phyloP scores from a whole-genome alignment of 2,329 filamentous ascomycete species.

The Zymoseptoria tritici region DNA sequence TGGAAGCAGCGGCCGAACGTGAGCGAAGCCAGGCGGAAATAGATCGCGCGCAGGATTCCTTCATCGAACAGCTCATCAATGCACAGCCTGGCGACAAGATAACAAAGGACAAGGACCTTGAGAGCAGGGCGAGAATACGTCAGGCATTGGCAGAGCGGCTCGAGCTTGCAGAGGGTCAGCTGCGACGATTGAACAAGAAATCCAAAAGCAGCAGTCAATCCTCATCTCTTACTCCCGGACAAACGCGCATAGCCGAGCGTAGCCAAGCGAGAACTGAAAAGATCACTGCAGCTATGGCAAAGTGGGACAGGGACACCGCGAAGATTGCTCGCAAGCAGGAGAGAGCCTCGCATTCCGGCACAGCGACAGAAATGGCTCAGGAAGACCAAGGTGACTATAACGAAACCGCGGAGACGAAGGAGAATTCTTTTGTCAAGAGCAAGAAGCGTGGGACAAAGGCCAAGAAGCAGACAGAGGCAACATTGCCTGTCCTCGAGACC shows the following conservation, averaged over 20 bases:
- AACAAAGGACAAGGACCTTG: neutral
- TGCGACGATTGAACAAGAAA: neutral
- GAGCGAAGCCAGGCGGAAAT: neutral
- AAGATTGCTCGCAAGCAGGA: neutral
- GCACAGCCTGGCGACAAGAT: neutral
- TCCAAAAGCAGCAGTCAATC: neutral
- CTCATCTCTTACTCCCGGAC: neutral
- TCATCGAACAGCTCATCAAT: neutral
- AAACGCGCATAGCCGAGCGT: neutral
- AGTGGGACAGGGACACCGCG: neutral
- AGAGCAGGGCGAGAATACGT: slow-evolving; percentile 3
- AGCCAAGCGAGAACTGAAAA: neutral
- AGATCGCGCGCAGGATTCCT: neutral
- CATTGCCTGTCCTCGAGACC: neutral
- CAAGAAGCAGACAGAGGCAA: neutral
- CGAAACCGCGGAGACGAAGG: neutral
- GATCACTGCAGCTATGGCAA: neutral
- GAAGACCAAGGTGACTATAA: neutral
- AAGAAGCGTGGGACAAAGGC: neutral
- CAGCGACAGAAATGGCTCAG: neutral
- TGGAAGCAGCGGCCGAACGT: neutral
- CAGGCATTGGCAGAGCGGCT: slow-evolving; percentile 3
- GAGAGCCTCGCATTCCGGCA: neutral
- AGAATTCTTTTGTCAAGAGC: neutral
- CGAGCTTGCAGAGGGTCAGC: neutral